Base-by-base conservation (phyloP, 768 basidiomycete species). In the Dendrothele bispora region DNA sequence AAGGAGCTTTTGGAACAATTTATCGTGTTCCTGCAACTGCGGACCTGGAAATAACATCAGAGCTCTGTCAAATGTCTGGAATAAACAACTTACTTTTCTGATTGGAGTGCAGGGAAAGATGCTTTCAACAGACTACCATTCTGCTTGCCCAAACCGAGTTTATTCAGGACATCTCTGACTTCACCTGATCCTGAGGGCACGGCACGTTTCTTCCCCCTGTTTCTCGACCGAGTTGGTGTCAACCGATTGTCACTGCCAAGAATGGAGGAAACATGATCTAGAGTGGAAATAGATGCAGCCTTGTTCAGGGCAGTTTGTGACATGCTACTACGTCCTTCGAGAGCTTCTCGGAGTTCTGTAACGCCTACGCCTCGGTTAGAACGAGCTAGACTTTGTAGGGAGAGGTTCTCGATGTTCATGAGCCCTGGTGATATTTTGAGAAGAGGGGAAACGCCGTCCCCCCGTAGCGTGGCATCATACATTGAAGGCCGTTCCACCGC, bases 371-470 rank as follows among this genome's bases (percentile, higher is more conserved):
- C 86, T 49, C 86, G 79, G 3, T 81, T 80, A 3, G 89, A 88
- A 47, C 89, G 79, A 17, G 87, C 79, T 48, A 95, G 68, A 59
- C 90, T 92, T 61, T 90, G 88, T 47, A 92, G 73, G 5, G 94
- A 95, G 27, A 91, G 73, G 62, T 95, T 95, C 57, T 94, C 89
- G 43, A 90, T 88, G 55, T 89, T 85, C 90, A 94, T 95, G 52
- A 95, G 71, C 14, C 86, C 84, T 27, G 90, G 90, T 5, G 90
- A 87, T 27, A 93, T 81, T 61, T 83, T 89, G 44, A 91, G 76
- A 35, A 92, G 75, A 3, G 88, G 86, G 2, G 87, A 82, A 32
- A 86, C 69, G 12, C 82, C 82, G 55, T 91, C 88, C 46, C 79
- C 79, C 20, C 86, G 75, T 17, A 74, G 54, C 18, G 79, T 76